phyloP scores from a whole-genome alignment of 345 rosid genomes.

The Stellera chamaejasme region DNA sequence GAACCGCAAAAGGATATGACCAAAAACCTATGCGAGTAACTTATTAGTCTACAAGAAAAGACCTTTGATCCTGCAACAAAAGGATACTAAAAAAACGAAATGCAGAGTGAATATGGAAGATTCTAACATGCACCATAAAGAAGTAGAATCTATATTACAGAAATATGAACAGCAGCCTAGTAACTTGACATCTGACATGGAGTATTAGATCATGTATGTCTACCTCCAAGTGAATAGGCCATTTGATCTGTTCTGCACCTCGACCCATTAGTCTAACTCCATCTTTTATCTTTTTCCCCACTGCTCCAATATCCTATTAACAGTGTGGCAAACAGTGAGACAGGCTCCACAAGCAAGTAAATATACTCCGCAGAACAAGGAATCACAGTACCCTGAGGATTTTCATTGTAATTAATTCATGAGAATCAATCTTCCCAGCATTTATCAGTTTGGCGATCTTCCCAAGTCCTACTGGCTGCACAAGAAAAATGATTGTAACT shows the following conservation, averaged over 20 bases:
- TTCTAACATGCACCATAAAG: too few species aligned
- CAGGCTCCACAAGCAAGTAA: slow-evolving; percentile 6
- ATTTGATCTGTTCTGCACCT: slow-evolving; percentile 75
- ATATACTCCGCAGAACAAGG: slow-evolving; percentile 6
- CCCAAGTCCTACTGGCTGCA: slow-evolving; percentile 90
- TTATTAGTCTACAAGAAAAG: too few species aligned
- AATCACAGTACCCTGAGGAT: slow-evolving; percentile 62
- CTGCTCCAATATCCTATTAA: slow-evolving; percentile 61
- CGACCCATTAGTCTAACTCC: slow-evolving; percentile 97
- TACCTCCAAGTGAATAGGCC: slow-evolving; percentile 99
- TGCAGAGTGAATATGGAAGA: too few species aligned
- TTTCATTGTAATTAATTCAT: slow-evolving; percentile 93
- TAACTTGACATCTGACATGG: too few species aligned
- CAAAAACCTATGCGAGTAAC: too few species aligned
- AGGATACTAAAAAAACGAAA: too few species aligned
- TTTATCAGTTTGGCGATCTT: slow-evolving; percentile 89
- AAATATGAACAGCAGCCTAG: too few species aligned
- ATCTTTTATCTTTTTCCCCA: slow-evolving; percentile 87
- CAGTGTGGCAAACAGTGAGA: slow-evolving; percentile 6
- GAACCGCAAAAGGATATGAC: background rate
- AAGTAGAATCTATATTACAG: too few species aligned
- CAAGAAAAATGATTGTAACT: background rate
- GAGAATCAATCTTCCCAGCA: slow-evolving; percentile 92
- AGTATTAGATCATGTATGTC: background rate
- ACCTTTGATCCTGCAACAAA: too few species aligned